Evolutionary conservation across 805 yeast genomes (phyloP).

Genomic region (Yamadazyma tumulicola): DNA sequence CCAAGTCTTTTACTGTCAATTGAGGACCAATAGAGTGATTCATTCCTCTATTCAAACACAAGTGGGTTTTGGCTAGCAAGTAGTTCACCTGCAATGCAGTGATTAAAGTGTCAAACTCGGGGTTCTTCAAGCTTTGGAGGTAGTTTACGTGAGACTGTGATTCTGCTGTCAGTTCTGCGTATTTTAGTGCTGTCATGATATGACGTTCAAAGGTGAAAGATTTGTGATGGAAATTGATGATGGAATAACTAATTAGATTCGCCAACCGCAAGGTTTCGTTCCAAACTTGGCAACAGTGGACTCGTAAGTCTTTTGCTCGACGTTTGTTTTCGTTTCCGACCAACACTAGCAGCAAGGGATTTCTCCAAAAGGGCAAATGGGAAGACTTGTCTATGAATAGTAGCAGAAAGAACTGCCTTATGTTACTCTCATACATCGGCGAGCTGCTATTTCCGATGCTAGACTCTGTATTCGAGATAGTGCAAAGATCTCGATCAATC

Average conservation of each 20-base stretch:
- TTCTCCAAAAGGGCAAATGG: constrained; percentile 27
- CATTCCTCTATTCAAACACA: constrained; percentile 20
- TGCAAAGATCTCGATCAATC: constrained; percentile 19
- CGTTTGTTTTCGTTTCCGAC: constrained; percentile 14
- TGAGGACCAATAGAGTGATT: constrained; percentile 16
- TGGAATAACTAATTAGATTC: constrained; percentile 15
- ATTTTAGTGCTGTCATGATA: background rate
- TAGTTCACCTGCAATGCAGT: constrained; percentile 22
- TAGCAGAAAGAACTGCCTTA: background rate
- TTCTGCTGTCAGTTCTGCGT: background rate
- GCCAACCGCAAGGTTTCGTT: constrained; percentile 28
- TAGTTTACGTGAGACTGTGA: constrained; percentile 20
- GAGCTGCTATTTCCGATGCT: no score
- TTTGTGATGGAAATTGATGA: constrained; percentile 1
- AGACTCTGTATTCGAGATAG: constrained; percentile 10
- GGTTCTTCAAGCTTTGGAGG: constrained; percentile 13
- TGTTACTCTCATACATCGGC: constrained; percentile 3
- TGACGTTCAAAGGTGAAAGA: no score
- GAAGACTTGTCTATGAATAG: background rate
- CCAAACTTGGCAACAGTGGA: constrained; percentile 35
- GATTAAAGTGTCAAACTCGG: constrained; percentile 16
- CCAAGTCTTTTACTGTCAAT: constrained; percentile 19
- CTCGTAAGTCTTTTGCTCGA: constrained; percentile 20
- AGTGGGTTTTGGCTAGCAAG: constrained; percentile 25
- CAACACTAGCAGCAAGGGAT: constrained; percentile 26